A percentile compares a stretch with the other conserved stretches of the same genome.
Evolutionary conservation across 805 yeast genomes (phyloP).

Genomic region (Ogataea dorogensis): DNA sequence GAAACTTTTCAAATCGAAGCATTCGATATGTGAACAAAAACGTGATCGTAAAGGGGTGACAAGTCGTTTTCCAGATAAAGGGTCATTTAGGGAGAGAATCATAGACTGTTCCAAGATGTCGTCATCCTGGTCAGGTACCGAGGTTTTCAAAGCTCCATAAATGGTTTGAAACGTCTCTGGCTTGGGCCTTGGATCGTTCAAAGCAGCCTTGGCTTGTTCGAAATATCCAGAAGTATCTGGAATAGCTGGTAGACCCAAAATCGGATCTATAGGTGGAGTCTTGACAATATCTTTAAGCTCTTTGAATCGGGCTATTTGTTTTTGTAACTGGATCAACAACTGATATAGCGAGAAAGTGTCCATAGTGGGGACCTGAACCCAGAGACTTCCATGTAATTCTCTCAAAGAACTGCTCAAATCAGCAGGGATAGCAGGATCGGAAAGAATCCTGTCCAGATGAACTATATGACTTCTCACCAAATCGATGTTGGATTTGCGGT

Average conservation of each 20-base stretch:
- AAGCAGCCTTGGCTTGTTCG: neutral
- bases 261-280: neutral
- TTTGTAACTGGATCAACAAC: constrained; percentile 13
- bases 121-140: too few species aligned
- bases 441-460: constrained; percentile 7
- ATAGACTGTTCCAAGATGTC: constrained; percentile 31
- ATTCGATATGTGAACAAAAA: constrained; percentile 36
- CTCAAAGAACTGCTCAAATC: constrained; percentile 9
- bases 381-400: constrained; percentile 11
- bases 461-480: constrained; percentile 10
- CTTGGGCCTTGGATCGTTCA: too few species aligned
- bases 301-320: constrained; percentile 10
- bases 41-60: constrained; percentile 32
- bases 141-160: neutral
- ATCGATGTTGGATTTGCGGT: constrained; percentile 4
- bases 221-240: neutral
- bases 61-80: constrained; percentile 31
- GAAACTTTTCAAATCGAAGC: constrained; percentile 35
- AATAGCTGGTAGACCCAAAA: neutral
- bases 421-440: constrained; percentile 14
- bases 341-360: constrained; percentile 12
- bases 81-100: constrained; percentile 33
- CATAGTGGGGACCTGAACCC: constrained; percentile 13
- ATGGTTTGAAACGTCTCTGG: too few species aligned
- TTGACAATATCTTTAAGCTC: constrained; percentile 6